These are phyloP conservation scores for Akanthomyces uredinophilus DNA, from an alignment of 2,329 filamentous ascomycete genomes.

Conservation along the genomic window DNA sequence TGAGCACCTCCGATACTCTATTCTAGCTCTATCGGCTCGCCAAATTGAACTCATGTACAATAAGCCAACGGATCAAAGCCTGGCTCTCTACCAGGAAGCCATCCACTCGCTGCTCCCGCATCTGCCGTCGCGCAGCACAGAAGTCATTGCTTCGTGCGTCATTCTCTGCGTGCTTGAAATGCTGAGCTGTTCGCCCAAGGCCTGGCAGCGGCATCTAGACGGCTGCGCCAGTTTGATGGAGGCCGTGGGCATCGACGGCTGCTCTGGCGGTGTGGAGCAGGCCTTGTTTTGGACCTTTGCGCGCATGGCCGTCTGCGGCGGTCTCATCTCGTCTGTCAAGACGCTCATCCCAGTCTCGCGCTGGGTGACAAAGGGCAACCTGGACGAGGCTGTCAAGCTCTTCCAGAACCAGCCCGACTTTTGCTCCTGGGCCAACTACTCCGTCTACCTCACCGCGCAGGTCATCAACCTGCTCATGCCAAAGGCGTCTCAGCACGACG, in stretches of 20 bases:
- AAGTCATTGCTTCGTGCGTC: conserved; percentile 48
- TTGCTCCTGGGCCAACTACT: conserved; percentile 46
- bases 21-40: conserved; percentile 46
- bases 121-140: conserved; percentile 41
- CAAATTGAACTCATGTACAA: conserved; percentile 37
- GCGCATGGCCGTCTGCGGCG: conserved; percentile 50
- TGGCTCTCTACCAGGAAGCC: conserved; percentile 46
- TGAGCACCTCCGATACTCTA: conserved; percentile 41
- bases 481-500: background rate
- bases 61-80: conserved; percentile 33
- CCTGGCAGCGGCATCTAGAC: conserved; percentile 47
- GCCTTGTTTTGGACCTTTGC: conserved; percentile 52
- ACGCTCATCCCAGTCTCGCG: conserved; percentile 43
- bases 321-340: conserved; percentile 44
- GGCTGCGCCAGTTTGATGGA: conserved; percentile 47
- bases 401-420: conserved; percentile 33
- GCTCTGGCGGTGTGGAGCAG: conserved; percentile 43
- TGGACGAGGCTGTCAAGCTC: conserved; percentile 28
- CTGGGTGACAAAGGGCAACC: conserved; percentile 35
- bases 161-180: conserved; percentile 51
- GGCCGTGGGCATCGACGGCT: conserved; percentile 45
- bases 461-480: conserved; percentile 35
- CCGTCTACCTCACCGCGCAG: conserved; percentile 43
- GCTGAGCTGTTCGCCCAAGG: conserved; percentile 43
- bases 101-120: conserved; percentile 45